A percentile compares a stretch with the other conserved stretches of the same genome.
These are phyloP conservation scores for Lactarius indigo DNA, from an alignment of 768 basidiomycete species.

Conservation along the genomic window DNA sequence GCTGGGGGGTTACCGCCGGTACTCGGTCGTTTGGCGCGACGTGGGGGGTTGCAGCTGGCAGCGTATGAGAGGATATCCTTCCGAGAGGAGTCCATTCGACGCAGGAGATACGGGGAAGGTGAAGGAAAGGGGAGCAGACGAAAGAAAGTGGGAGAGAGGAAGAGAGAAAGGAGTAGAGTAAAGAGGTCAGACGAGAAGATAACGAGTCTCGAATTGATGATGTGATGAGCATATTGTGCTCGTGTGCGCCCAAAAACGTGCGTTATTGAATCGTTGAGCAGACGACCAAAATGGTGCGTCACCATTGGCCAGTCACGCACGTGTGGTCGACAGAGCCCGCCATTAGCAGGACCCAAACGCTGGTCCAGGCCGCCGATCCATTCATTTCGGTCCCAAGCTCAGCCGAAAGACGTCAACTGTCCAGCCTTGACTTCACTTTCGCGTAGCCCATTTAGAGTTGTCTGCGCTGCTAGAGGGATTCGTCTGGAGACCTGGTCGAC, in stretches of 20 bases:
- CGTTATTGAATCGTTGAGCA: slow-evolving; percentile 6
- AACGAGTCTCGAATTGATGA: not conserved
- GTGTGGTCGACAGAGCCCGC: not conserved
- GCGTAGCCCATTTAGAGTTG: not conserved
- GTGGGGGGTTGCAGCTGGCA: slow-evolving; percentile 43
- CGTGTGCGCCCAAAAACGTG: slow-evolving; percentile 25
- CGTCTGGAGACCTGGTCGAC: no score
- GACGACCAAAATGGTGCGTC: slow-evolving; percentile 21
- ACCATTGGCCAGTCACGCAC: slow-evolving; percentile 20
- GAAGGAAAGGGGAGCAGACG: not conserved
- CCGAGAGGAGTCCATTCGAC: slow-evolving; percentile 15
- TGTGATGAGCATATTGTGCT: slow-evolving; percentile 14
- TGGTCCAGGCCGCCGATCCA: slow-evolving; percentile 1
- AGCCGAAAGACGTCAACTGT: not conserved
- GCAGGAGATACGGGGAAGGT: not conserved
- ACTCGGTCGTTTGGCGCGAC: slow-evolving; percentile 40
- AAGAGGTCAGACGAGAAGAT: slow-evolving; percentile 1
- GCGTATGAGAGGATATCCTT: slow-evolving; percentile 32
- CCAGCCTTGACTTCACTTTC: not conserved
- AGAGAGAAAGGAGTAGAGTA: not conserved
- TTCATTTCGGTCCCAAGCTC: not conserved
- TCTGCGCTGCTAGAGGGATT: no score
- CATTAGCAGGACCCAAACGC: not conserved
- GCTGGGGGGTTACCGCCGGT: not conserved
- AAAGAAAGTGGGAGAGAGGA: not conserved